phyloP scores from a whole-genome alignment of 345 rosid genomes.

The Punica granatum region DNA sequence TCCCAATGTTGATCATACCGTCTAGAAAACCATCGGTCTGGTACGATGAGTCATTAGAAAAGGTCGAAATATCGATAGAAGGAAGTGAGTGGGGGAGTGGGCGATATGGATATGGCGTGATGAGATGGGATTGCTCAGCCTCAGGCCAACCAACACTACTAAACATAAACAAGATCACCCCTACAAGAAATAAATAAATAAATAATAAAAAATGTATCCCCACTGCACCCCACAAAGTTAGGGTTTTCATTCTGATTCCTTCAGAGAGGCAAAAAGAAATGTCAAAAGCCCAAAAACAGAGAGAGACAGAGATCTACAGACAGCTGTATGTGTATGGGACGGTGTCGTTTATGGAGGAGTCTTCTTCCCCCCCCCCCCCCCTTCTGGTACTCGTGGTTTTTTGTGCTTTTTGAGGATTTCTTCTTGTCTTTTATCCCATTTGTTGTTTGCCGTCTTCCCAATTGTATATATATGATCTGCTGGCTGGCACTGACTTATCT shows the following conservation, averaged over 20 bases:
- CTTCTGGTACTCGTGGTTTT: slow-evolving; percentile 9
- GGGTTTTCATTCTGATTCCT: neutral
- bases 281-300: no score
- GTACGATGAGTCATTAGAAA: no score
- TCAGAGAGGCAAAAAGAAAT: neutral
- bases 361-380: no score
- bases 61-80: no score
- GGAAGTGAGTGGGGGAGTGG: slow-evolving; percentile 10
- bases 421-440: slow-evolving; percentile 9
- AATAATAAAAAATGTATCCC: no score
- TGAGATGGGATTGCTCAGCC: slow-evolving; percentile 23
- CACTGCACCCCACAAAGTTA: neutral
- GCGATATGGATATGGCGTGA: slow-evolving; percentile 22
- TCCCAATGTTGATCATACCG: no score
- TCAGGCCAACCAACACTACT: slow-evolving; percentile 10
- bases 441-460: neutral
- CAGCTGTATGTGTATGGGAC: slow-evolving; percentile 22
- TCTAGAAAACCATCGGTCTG: no score
- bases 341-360: slow-evolving; percentile 22
- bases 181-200: slow-evolving; percentile 1
- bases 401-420: slow-evolving; percentile 17
- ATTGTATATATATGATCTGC: neutral
- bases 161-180: slow-evolving; percentile 19
- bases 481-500: neutral
- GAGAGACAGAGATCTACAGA: neutral